These are phyloP conservation scores for Fermentozyma sake DNA, from an alignment of 1,139 yeast genomes.

Conservation along the genomic window DNA sequence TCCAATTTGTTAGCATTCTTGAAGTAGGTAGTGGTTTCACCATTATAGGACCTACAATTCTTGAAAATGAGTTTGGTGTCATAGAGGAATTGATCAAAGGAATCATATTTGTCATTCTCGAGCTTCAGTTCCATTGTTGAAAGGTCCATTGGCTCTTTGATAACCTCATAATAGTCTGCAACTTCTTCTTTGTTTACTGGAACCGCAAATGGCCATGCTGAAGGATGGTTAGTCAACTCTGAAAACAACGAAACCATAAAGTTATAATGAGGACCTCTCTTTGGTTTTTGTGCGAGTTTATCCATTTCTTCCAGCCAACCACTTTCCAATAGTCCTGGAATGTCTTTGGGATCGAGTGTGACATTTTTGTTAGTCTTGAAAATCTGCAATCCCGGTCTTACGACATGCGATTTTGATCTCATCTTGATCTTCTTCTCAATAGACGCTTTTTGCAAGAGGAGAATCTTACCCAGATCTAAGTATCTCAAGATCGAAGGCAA, in stretches of 20 bases:
- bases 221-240: slow-evolving; percentile 89
- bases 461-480: slow-evolving; percentile 80
- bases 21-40: slow-evolving; percentile 85
- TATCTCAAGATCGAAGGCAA: slow-evolving; percentile 76
- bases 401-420: slow-evolving; percentile 73
- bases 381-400: slow-evolving; percentile 74
- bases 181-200: slow-evolving; percentile 95
- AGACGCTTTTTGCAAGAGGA: slow-evolving; percentile 87
- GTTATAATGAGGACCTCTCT: slow-evolving; percentile 91
- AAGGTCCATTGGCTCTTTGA: slow-evolving; percentile 98
- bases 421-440: slow-evolving; percentile 78
- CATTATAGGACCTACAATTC: slow-evolving; percentile 86
- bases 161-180: slow-evolving; percentile 92
- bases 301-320: slow-evolving; percentile 99
- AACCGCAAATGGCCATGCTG: slow-evolving; percentile 97
- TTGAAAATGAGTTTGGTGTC: slow-evolving; percentile 84
- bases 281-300: slow-evolving; percentile 90
- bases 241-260: slow-evolving; percentile 84
- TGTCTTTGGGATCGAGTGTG: slow-evolving; percentile 57
- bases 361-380: slow-evolving; percentile 55
- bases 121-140: slow-evolving; percentile 92
- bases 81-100: slow-evolving; percentile 86
- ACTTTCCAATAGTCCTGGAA: slow-evolving; percentile 86
- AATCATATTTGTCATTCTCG: slow-evolving; percentile 86
- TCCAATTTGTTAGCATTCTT: slow-evolving; percentile 90